Conservation (phyloP, 345 rosid genomes). For the Lepidium aucheri region DNA sequence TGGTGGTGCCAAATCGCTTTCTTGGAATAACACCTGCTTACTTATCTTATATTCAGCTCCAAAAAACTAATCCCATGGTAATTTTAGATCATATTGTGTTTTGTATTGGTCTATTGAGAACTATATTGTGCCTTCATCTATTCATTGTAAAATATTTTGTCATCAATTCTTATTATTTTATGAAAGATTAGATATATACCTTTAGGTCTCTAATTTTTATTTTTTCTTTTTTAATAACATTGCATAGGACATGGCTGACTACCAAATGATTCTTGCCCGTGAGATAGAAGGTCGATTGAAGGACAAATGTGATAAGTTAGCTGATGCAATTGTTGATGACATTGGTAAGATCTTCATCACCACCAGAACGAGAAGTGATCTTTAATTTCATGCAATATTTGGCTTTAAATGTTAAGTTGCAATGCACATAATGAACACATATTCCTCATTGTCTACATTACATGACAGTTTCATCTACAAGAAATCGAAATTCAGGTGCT, state of each 20-base stretch:
- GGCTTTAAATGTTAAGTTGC: background rate
- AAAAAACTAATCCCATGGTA: conserved; percentile 59
- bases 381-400: background rate
- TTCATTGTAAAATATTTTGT: background rate
- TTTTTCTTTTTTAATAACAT: background rate
- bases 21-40: conserved; percentile 86
- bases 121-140: background rate
- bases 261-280: conserved; percentile 66
- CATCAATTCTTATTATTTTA: no score
- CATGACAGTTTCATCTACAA: conserved; percentile 57
- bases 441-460: background rate
- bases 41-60: conserved; percentile 85
- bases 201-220: background rate
- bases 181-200: background rate
- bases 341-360: conserved; percentile 44
- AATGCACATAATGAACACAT: background rate
- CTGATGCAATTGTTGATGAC: conserved; percentile 85
- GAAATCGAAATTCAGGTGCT: conserved; percentile 60
- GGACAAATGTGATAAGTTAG: conserved; percentile 78
- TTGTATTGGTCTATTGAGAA: background rate
- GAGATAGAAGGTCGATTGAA: conserved; percentile 83
- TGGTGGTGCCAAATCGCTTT: conserved; percentile 89
- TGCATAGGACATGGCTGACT: conserved; percentile 69
- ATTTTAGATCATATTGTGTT: conserved; percentile 3
- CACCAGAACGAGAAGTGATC: background rate